Conservation (phyloP, 129 eudicot species). For the Solidago caesia region DNA sequence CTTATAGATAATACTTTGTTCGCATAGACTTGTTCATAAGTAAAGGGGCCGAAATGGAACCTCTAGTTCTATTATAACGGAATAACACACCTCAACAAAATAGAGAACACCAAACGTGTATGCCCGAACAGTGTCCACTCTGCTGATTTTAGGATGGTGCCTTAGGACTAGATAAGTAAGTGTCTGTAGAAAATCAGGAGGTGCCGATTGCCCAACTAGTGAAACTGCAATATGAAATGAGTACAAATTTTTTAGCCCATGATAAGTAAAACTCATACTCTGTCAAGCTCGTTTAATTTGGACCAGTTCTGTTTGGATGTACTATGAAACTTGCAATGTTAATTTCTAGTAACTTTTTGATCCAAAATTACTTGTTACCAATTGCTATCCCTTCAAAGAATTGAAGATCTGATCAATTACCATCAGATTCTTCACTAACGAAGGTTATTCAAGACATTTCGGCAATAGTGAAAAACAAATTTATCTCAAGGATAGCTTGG, state of each 20-base stretch:
- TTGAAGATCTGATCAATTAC: background rate
- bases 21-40: background rate
- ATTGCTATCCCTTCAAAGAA: background rate
- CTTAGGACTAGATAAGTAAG: conserved; percentile 64
- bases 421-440: background rate
- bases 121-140: conserved; percentile 73
- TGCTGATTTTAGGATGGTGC: conserved; percentile 60
- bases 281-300: background rate
- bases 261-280: background rate
- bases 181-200: conserved; percentile 73
- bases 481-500: background rate
- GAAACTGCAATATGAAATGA: conserved; percentile 43
- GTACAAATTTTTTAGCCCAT: background rate
- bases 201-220: conserved; percentile 65
- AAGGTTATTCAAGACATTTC: too few relatives aligned
- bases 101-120: conserved; percentile 79
- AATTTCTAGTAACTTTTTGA: background rate
- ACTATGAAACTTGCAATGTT: background rate
- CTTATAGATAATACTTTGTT: background rate
- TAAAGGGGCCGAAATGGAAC: background rate
- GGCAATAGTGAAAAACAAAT: background rate
- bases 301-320: background rate
- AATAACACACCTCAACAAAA: conserved; percentile 58
- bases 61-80: background rate
- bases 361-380: background rate